Percentiles rank a stretch among this genome's conserved stretches.
These are phyloP conservation scores for Pharus latifolius DNA, from an alignment of 176 grass and related monocot species.

Conservation along the genomic window DNA sequence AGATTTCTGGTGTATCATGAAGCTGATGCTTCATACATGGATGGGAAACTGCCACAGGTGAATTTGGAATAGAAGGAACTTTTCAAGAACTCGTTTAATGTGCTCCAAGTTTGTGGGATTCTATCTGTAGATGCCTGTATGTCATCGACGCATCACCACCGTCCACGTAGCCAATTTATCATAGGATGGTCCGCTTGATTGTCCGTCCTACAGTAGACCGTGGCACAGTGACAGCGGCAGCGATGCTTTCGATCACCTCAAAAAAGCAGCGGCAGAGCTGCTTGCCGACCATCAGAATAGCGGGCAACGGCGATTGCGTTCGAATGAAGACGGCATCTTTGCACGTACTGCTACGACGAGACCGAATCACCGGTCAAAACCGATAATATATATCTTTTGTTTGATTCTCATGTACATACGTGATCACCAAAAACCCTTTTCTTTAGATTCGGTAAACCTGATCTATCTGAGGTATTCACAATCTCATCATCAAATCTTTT, in stretches of 20 bases:
- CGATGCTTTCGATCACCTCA: neutral
- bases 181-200: neutral
- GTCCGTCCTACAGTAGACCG: neutral
- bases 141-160: too few species aligned
- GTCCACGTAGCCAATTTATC: neutral
- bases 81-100: neutral
- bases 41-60: too few species aligned
- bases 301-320: neutral
- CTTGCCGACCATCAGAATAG: conserved; percentile 5
- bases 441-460: too few species aligned
- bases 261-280: neutral
- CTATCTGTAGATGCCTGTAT: neutral
- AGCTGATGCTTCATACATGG: too few species aligned
- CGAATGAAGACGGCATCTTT: neutral
- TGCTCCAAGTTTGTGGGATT: neutral
- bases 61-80: too few species aligned
- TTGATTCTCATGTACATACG: too few species aligned
- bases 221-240: neutral
- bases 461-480: too few species aligned
- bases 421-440: too few species aligned
- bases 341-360: neutral
- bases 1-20: too few species aligned
- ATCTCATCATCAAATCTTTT: too few species aligned
- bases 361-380: neutral
- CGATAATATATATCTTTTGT: neutral